Evolutionary conservation across 805 yeast species (phyloP), one percentile per base, ranked within the genome.

Genomic region (Hanseniaspora clermontiae): DNA sequence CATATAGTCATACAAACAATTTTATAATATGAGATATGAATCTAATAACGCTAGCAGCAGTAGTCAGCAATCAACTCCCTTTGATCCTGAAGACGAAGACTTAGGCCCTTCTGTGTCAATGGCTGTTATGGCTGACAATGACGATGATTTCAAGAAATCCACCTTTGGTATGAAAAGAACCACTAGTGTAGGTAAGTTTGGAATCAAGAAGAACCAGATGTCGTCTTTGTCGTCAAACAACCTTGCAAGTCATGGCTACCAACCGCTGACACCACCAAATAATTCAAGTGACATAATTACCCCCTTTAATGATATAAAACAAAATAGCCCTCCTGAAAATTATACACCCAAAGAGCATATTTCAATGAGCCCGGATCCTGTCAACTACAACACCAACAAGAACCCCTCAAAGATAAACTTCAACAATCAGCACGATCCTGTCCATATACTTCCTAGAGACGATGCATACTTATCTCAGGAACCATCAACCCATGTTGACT

Each of bases 401-500:
- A 66, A 65, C 51, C 17, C 43, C 5, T 38, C 40, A 7, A 38
- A 45, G 31, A 24, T 29, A 1, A 60, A 60, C 54, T 61, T 32
- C 24, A 32, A 29, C 9, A 29, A 31, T 17, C 24, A 43, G 7
- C 29, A 53, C 15, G 57, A 53, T 3, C 46, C 51, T 32, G 37
- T 31, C 8, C 24, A 61, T 45, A 57, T 70, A 20, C 60, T 69
- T 29, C 83, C 85, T n/a, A 93, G 84, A 63, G 97, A 90, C 69
- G 97, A 90, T 69, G 79, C 81, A 36, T 95, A 84, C 64, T 74
- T 90, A 39, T 78, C 78, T 53, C 79, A 80, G 61, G 93, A 85
- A 64, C 96, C 97, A 5, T 79, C 85, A 51, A 78, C 83, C 55
- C 97, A 90, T 66, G 98, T 93, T 9, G 99, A 93, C 72, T 93